These are phyloP conservation scores for Ceratocystis harringtonii DNA, from an alignment of 2,329 filamentous ascomycete species.

Conservation along the genomic window DNA sequence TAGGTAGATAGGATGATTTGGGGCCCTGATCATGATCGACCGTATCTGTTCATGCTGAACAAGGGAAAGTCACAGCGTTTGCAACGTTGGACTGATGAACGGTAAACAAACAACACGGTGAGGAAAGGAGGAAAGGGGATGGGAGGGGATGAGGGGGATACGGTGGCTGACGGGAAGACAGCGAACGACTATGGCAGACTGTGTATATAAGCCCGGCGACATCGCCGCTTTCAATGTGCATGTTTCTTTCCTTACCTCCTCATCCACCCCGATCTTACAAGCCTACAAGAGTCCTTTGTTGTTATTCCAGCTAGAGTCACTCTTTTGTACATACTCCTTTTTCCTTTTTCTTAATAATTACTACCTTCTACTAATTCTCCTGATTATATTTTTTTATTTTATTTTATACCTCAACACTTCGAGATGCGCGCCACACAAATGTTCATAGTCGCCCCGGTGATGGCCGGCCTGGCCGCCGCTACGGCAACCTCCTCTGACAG, in stretches of 20 bases:
- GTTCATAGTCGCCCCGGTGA: slow-evolving; percentile 12
- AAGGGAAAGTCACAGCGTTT: background rate
- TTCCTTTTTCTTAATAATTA: slow-evolving; percentile 1
- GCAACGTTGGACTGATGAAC: no score
- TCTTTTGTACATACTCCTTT: slow-evolving; percentile 9
- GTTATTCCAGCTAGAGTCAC: slow-evolving; percentile 6
- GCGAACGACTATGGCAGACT: background rate
- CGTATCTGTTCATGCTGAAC: background rate
- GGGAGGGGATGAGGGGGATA: background rate
- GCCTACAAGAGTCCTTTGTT: slow-evolving; percentile 2
- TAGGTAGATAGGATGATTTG: background rate
- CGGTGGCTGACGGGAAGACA: background rate
- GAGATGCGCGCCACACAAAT: slow-evolving; percentile 16
- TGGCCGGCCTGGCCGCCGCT: slow-evolving; percentile 12
- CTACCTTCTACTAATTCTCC: background rate
- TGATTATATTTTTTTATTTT: background rate
- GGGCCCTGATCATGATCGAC: background rate
- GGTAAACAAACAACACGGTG: background rate
- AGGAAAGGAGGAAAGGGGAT: background rate
- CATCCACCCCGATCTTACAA: background rate
- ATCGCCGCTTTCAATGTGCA: rapidly evolving
- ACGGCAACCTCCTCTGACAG: background rate
- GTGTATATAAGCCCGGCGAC: background rate
- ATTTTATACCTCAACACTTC: background rate
- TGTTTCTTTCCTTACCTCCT: background rate